These are phyloP conservation scores for Atractiella rhizophila DNA, from an alignment of 768 basidiomycete genomes.

Conservation along the genomic window DNA sequence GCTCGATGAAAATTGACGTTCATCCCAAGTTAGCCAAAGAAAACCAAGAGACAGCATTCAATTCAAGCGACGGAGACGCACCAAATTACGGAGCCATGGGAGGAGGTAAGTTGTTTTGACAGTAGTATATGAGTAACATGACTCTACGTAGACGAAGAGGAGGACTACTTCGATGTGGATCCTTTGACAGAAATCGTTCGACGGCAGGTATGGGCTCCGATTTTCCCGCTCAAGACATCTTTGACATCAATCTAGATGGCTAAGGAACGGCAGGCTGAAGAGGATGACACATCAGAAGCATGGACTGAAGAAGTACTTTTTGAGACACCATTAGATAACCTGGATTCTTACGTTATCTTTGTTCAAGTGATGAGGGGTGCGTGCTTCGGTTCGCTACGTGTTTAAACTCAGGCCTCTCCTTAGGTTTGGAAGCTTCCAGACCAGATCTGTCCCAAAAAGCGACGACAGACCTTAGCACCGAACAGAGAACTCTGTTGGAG, in stretches of 20 bases:
- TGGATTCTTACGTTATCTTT: conserved; percentile 54
- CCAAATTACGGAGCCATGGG: conserved; percentile 26
- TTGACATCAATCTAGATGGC: conserved; percentile 19
- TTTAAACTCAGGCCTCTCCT: no score
- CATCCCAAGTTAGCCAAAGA: neutral
- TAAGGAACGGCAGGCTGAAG: conserved; percentile 23
- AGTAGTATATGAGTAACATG: conserved; percentile 16
- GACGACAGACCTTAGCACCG: no score
- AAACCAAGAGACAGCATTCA: conserved; percentile 29
- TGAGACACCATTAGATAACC: conserved; percentile 54
- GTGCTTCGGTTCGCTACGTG: no score
- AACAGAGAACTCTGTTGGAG: no score
- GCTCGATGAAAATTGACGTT: neutral
- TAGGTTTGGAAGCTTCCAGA: no score
- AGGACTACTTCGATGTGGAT: neutral
- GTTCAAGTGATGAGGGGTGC: no score
- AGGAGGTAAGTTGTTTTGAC: conserved; percentile 28
- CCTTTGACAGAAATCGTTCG: conserved; percentile 31
- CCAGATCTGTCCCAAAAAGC: no score
- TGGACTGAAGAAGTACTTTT: conserved; percentile 50
- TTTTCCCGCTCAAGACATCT: conserved; percentile 24
- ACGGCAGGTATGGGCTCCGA: neutral
- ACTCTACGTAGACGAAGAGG: neutral
- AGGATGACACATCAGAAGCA: conserved; percentile 28
- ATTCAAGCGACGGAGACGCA: conserved; percentile 30